phyloP scores from a whole-genome alignment of 164 flowering plant species.

The Sedum album region DNA sequence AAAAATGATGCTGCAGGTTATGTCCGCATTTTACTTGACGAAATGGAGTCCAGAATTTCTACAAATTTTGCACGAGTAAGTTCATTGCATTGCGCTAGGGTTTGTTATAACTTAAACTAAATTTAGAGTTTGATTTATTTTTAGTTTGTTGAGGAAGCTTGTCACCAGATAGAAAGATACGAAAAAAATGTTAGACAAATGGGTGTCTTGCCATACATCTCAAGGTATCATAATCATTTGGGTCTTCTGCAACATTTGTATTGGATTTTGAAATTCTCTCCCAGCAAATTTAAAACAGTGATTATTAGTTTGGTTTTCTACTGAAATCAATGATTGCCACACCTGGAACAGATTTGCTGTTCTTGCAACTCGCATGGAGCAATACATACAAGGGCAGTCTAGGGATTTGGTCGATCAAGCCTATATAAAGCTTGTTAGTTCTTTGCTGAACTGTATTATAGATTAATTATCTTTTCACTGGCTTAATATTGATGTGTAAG shows the following conservation, averaged over 20 bases:
- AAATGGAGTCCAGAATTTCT: slow-evolving; percentile 81
- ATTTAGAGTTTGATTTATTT: background rate
- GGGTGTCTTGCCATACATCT: slow-evolving; percentile 85
- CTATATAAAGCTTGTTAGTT: slow-evolving; percentile 88
- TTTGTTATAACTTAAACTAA: slow-evolving; percentile 7
- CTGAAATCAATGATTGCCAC: background rate
- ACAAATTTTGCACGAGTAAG: slow-evolving; percentile 66
- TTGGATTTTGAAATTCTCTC: background rate
- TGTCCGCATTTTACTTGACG: slow-evolving; percentile 92
- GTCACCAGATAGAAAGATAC: slow-evolving; percentile 91
- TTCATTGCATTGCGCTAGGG: slow-evolving; percentile 10
- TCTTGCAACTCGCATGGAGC: slow-evolving; percentile 99
- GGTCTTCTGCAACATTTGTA: no score
- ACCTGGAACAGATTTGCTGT: slow-evolving; percentile 61
- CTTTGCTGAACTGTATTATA: background rate
- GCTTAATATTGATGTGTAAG: background rate
- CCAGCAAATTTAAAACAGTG: background rate
- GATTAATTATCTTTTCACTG: background rate
- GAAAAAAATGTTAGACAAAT: slow-evolving; percentile 79
- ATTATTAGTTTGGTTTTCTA: background rate
- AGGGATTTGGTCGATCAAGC: slow-evolving; percentile 99
- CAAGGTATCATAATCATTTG: slow-evolving; percentile 52
- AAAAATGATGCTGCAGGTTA: slow-evolving; percentile 99
- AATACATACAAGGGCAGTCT: slow-evolving; percentile 96
- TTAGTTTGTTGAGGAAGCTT: slow-evolving; percentile 98